Base-by-base conservation (phyloP, 305 asterid species). In the Plantago coronopus region DNA sequence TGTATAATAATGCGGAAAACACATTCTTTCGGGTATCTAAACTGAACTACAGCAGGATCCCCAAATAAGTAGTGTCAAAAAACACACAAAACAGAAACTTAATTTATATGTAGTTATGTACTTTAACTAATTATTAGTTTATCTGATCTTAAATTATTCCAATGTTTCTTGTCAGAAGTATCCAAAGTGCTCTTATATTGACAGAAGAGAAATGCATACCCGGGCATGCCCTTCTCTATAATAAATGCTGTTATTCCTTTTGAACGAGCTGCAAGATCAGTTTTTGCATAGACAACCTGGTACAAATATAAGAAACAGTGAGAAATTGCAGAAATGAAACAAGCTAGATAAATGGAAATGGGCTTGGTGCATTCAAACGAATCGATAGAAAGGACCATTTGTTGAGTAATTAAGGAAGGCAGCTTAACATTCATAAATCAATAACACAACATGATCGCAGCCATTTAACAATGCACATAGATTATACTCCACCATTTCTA, bases 201-300 rank as follows among this genome's bases (percentile, higher is more conserved):
- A 60, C 51, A 78, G 53, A 22, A 71, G 65, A 73, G 40, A 59
- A 72, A 63, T 56, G 66, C 86, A 47, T 94, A 94, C 99, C 99
- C 97, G 3, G 82, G 72, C 96, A 89, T 85, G 69, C 81, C 96
- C 79, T 94, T 89, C 89, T 89, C 97, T 49, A 89, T 81, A 74
- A 94, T 81, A 80, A 94, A 94, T 49, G 99, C 95, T 31, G 99
- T 94, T 57, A 94, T 94, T 81, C 99, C 96, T 81, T 89, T 89
- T 17, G 95, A 82, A 57, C 62, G 80, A 66, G 95, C 88, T 49
- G 87, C 74, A 76, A 79, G 56, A 70, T 94, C 93, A 14, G 99
- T 87, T 81, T 89, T 94, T 58, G 97, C 96, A 79, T 94, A 94
- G 64, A 94, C 89, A 74, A 94, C 95, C 99, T 94, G 88, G 74